phyloP scores from a whole-genome alignment of 345 rosid species.

The Erysimum cheiranthoides region DNA sequence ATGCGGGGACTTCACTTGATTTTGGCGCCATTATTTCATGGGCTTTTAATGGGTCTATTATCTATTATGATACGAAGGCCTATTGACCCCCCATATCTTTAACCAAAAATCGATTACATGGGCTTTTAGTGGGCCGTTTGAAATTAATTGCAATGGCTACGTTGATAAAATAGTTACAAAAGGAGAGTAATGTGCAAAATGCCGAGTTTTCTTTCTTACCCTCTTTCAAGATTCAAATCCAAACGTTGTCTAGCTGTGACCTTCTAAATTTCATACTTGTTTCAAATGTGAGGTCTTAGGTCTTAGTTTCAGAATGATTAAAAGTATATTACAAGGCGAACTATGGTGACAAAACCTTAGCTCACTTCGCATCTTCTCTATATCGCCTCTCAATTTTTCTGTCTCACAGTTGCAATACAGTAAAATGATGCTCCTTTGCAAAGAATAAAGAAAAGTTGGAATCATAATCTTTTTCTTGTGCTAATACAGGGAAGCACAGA shows the following conservation, averaged over 20 bases:
- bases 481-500: background rate
- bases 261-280: slow-evolving; percentile 91
- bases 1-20: slow-evolving; percentile 37
- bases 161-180: background rate
- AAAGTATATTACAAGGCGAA: slow-evolving; percentile 10
- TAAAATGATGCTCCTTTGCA: slow-evolving; percentile 84
- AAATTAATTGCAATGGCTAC: background rate
- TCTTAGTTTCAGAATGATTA: slow-evolving; percentile 7
- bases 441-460: slow-evolving; percentile 18
- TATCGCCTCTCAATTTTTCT: slow-evolving; percentile 76
- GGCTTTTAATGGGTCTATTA: slow-evolving; percentile 31
- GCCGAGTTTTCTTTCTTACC: slow-evolving; percentile 58
- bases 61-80: background rate
- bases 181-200: slow-evolving; percentile 5
- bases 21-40: slow-evolving; percentile 61
- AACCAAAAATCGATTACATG: background rate
- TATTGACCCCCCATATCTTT: background rate
- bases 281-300: slow-evolving; percentile 23
- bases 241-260: slow-evolving; percentile 92
- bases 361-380: slow-evolving; percentile 91
- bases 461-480: background rate
- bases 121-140: too few relatives aligned
- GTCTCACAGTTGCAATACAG: slow-evolving; percentile 85
- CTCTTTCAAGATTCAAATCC: slow-evolving; percentile 97
- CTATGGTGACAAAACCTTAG: slow-evolving; percentile 56